Percentiles rank a stretch among this genome's conserved stretches.
Evolutionary conservation across 495 filamentous ascomycete genomes (phyloP).

Genomic region (Penicillium flavigenum): DNA sequence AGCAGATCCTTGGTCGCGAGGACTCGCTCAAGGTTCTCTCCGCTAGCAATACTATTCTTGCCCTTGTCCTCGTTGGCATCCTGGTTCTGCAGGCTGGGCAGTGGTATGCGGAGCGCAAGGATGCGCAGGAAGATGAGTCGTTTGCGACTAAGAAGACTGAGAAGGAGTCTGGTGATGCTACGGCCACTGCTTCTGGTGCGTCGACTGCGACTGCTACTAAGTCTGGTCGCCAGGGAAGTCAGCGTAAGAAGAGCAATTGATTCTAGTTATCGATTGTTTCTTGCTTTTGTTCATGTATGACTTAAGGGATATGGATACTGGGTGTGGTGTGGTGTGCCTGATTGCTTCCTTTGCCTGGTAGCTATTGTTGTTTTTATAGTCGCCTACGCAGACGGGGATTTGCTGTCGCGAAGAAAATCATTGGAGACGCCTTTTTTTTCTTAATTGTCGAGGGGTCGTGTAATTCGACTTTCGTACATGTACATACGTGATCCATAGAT

Average conservation of each 20-base stretch:
- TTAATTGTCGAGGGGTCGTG: neutral
- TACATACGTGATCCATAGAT: slow-evolving; percentile 22
- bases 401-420: slow-evolving; percentile 4
- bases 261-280: slow-evolving; percentile 1
- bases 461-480: slow-evolving; percentile 17
- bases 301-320: neutral
- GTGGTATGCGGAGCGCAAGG: slow-evolving; percentile 97
- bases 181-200: slow-evolving; percentile 14
- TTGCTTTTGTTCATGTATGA: slow-evolving; percentile 1
- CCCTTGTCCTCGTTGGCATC: slow-evolving; percentile 85
- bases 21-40: slow-evolving; percentile 86
- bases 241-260: slow-evolving; percentile 30
- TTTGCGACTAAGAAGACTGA: slow-evolving; percentile 51
- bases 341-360: slow-evolving; percentile 1
- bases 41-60: slow-evolving; percentile 95
- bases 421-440: neutral
- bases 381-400: neutral
- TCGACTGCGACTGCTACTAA: slow-evolving; percentile 14
- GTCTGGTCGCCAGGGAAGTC: slow-evolving; percentile 24
- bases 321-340: neutral
- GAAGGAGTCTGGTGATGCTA: slow-evolving; percentile 30
- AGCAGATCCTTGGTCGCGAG: slow-evolving; percentile 63
- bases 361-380: neutral
- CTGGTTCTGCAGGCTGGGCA: slow-evolving; percentile 93
- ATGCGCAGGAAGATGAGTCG: slow-evolving; percentile 71